Evolutionary conservation across 2,329 filamentous ascomycete species (phyloP), one percentile per base, ranked within the genome.

Genomic region (Aspergillus arachidicola): DNA sequence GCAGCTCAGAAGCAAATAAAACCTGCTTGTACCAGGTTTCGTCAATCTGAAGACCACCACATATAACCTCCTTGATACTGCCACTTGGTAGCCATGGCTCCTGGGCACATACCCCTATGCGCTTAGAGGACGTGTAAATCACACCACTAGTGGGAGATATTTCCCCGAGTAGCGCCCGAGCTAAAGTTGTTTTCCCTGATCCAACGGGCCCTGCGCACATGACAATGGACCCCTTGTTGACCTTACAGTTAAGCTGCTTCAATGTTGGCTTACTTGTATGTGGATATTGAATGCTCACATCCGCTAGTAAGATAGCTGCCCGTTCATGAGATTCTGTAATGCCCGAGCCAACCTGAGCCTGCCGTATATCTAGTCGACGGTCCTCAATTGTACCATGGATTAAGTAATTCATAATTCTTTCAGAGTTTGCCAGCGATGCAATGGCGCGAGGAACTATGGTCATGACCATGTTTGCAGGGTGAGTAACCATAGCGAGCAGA

Each of bases 181-280:
- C 23, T 10, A 66, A 16, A 9, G 46, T 64, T 2, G 62, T 46
- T 28, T 66, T 64, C 6, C 64, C 64, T 10, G 38, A 43, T 4
- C 61, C 64, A 36, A 59, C 56, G 4, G 64, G 58, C 4, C 64
- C 64, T 6, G 36, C 26, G 11, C n/a, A 23, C 10, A 61, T 48
- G 2, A 50, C 12, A 10, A 57, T 30, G 4, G 38, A 28, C 2
- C 59, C 53, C 4, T 7, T 36, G 14, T 7, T 7, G 10, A 61
- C 2, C 1, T 28, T 21, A 7, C 50, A 26, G 23, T 26, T 30
- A 23, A 57, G 19, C 5, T 57, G 32, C 6, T 41, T 19, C 4
- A 61, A 21, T 6, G 43, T 48, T 14, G 43, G 53, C 16, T 11
- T 28, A 16, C 14, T 16, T 14, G 34, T 36, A 16, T 16, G 34